Conservation (phyloP, 306 rosid genomes). For the Quercus bicolor region DNA sequence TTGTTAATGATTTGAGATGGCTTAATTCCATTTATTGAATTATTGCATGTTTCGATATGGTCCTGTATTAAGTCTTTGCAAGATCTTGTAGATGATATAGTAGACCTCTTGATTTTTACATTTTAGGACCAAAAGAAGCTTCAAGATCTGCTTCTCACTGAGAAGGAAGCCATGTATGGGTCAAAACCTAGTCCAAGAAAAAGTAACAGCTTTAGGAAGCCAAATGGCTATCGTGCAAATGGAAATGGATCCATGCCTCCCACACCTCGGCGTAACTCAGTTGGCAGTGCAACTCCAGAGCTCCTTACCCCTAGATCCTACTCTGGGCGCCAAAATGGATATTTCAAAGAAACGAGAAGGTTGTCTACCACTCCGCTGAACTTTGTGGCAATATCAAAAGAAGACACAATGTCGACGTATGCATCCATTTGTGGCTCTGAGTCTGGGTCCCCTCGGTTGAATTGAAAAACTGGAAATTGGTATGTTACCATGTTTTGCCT, state of each 20-base stretch:
- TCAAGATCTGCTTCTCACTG: conserved; percentile 86
- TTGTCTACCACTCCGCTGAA: conserved; percentile 80
- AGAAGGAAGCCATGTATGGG: conserved; percentile 87
- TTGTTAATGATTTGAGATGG: background rate
- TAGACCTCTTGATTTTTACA: background rate
- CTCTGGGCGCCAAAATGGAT: conserved; percentile 91
- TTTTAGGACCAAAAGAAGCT: conserved; percentile 91
- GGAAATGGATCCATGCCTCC: conserved; percentile 91
- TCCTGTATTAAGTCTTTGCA: background rate
- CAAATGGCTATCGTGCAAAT: conserved; percentile 65
- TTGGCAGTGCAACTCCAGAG: conserved; percentile 69
- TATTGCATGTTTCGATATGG: background rate
- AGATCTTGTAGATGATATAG: background rate
- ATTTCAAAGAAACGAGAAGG: conserved; percentile 79
- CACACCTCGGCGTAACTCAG: conserved; percentile 81
- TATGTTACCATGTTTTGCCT: conserved; percentile 27
- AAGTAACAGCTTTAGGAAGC: conserved; percentile 76
- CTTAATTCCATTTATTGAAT: background rate
- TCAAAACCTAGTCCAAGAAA: conserved; percentile 92
- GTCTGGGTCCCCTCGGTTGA: conserved; percentile 80
- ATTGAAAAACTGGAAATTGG: conserved; percentile 12
- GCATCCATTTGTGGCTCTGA: conserved; percentile 84
- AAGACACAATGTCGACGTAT: conserved; percentile 77
- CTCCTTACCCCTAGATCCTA: conserved; percentile 80
- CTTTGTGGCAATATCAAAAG: conserved; percentile 81